Conservation (phyloP, 192 early-diverging fungal species). For the Phycomyces blakesleeanus region DNA sequence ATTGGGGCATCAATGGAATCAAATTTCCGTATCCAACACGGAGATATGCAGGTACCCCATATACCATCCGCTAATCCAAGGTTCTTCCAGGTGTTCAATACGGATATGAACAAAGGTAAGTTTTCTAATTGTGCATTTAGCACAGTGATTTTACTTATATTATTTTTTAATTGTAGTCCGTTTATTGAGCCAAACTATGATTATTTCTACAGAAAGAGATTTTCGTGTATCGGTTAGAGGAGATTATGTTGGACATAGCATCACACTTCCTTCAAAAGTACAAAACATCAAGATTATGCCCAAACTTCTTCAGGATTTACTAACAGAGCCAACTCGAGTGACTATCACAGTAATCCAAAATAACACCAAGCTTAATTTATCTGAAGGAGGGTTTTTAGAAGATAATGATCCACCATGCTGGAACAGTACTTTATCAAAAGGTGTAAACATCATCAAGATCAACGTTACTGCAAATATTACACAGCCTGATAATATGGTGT, state of each 20-base stretch:
- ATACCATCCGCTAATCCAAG: conserved; percentile 8
- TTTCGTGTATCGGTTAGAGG: conserved; percentile 8
- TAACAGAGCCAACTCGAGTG: conserved; percentile 7
- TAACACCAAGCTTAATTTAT: conserved; percentile 7
- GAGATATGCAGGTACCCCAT: conserved; percentile 17
- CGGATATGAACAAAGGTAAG: neutral
- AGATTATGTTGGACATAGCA: conserved; percentile 20
- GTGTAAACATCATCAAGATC: conserved; percentile 16
- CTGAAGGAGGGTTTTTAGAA: neutral
- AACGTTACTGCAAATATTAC: conserved; percentile 18
- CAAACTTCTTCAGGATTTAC: conserved; percentile 4
- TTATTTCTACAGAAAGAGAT: neutral
- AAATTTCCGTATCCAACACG: neutral
- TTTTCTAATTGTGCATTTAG: neutral
- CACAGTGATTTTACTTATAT: neutral
- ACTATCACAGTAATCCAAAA: conserved; percentile 10
- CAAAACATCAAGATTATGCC: conserved; percentile 14
- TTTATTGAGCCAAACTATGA: neutral
- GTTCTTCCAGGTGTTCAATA: neutral
- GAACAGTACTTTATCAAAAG: conserved; percentile 1
- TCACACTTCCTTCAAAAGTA: conserved; percentile 12
- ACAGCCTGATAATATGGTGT: conserved; percentile 2
- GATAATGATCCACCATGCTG: conserved; percentile 6
- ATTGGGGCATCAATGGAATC: neutral
- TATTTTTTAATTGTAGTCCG: neutral